Evolutionary conservation across 495 filamentous ascomycete genomes (phyloP), one percentile per base, ranked within the genome.

Genomic region (Hypoxylon fragiforme): DNA sequence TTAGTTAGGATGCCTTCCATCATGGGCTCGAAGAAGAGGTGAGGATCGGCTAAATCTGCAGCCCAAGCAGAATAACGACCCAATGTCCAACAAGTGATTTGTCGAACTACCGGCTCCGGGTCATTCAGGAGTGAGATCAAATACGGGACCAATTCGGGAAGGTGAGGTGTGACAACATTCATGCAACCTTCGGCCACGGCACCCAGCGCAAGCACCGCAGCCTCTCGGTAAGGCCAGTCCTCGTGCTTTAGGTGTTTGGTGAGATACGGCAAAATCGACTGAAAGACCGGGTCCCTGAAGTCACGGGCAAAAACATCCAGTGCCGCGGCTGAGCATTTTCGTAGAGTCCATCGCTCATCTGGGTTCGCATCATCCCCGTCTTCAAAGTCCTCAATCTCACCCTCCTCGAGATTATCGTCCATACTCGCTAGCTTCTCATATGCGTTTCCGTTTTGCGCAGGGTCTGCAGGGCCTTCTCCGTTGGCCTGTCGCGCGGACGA

Each of bases 81-180:
- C 22, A 99, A 77, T 12, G 95, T 92, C 94, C 94, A 99, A 69
- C 94, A 97, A 7, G 95, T 97, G 50, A 99, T 99, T 67, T 95
- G 90, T 22, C 94, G 83, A 16, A 99, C 92, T n/a, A 97, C 86
- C 1, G 95, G 89, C 64, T 97, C 90, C 1, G 76, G 54, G 62
- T 99, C 94, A 28, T 88, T 84, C 6, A 99, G 77, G 2, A 96
- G 76, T 14, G 88, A 89, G 50, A 96, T 88, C 36, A 99, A 82
- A 62, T 95, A 99, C 2, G 89, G 89, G 8, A 97, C 84, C 30
- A 99, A 78, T 51, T 96, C 87, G 0, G 90, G 91, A 18, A 99
- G 84, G 67, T 97, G 91, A 28, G 92, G 95, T 28, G 85, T 84
- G 26, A 99, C 90, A 28, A 87, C 87, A 24, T 87, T 82, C 75